phyloP scores from a whole-genome alignment of 2,329 filamentous ascomycete genomes.

The Drechslera avenae region DNA sequence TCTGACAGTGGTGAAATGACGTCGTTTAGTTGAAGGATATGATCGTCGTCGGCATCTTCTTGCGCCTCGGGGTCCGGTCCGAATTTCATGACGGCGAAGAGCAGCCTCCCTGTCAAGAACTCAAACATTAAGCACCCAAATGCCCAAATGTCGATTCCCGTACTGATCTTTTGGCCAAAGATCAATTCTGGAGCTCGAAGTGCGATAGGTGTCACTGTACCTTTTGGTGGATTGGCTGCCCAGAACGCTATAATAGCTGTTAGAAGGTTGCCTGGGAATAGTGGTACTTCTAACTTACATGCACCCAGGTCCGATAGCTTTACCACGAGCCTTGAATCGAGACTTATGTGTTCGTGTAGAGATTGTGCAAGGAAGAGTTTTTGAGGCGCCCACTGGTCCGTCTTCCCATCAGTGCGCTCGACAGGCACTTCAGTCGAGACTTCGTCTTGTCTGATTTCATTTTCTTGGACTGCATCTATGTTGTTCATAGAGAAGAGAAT shows the following conservation, averaged over 20 bases:
- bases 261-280: no score
- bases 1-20: background rate
- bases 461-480: background rate
- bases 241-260: background rate
- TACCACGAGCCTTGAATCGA: background rate
- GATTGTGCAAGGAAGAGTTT: background rate
- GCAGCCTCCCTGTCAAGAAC: background rate
- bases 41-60: background rate
- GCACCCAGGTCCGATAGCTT: background rate
- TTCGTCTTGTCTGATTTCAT: background rate
- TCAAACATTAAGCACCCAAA: background rate
- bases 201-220: background rate
- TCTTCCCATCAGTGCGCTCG: background rate
- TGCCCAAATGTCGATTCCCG: background rate
- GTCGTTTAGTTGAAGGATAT: background rate
- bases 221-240: background rate
- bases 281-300: background rate
- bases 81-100: background rate
- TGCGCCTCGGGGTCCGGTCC: background rate
- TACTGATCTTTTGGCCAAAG: background rate
- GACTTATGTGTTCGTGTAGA: background rate
- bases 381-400: background rate
- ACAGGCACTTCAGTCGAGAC: background rate
- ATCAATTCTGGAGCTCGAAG: background rate
- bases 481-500: background rate